A percentile compares a stretch with the other conserved stretches of the same genome.
Conservation (phyloP, 73 alveolate genomes). For the Paramecium tetraurelia region DNA sequence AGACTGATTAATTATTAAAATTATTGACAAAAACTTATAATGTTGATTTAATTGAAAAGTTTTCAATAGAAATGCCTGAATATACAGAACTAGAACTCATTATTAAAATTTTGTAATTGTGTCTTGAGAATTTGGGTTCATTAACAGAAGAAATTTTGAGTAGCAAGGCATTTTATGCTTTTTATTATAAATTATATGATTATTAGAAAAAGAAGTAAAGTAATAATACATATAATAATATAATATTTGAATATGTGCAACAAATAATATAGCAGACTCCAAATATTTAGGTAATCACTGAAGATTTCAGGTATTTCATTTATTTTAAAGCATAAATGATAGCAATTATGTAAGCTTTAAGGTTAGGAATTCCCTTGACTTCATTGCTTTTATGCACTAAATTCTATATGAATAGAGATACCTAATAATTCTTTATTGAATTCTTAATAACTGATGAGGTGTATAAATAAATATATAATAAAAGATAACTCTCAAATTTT, state of each 20-base stretch:
- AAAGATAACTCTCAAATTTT: not conserved
- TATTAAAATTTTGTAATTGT: not conserved
- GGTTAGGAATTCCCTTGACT: not conserved
- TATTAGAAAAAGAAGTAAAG: not conserved
- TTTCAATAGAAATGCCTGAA: not conserved
- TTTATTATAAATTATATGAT: not conserved
- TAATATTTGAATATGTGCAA: not conserved
- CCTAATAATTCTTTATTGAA: not conserved
- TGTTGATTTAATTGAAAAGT: not conserved
- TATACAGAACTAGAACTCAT: not conserved
- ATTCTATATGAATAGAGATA: not conserved
- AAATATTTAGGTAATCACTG: not conserved
- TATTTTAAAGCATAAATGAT: not conserved
- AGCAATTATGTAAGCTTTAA: not conserved
- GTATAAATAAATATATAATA: not conserved
- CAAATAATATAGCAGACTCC: not conserved
- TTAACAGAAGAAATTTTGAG: not conserved
- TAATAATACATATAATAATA: not conserved
- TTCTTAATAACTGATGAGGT: not conserved
- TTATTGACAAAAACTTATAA: not conserved
- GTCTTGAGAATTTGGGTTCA: not conserved
- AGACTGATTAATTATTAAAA: not conserved
- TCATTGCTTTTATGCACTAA: not conserved
- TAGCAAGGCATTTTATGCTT: not conserved
- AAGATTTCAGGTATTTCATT: not conserved